Base-by-base conservation (phyloP, 805 yeast genomes). In the Blastobotrys mokoenaii region DNA sequence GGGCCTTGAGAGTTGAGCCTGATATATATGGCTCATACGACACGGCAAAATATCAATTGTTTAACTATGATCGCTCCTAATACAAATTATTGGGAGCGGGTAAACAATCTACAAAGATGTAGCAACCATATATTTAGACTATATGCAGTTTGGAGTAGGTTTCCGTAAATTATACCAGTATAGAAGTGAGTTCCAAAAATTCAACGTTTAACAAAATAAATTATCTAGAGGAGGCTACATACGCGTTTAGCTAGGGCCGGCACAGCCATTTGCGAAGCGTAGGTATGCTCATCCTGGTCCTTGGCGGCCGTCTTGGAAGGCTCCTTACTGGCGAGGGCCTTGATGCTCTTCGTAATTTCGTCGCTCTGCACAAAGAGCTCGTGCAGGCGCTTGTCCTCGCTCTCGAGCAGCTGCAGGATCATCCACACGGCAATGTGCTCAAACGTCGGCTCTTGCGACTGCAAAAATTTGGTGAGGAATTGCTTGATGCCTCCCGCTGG, bases 391-490 rank as follows among this genome's bases (percentile, higher is more conserved):
- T 44, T 65, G 59, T 88, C 84, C 56, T 83, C 85, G 49, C 95
- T 80, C 65, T 93, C 98, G 53, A 93, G 74, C 52, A 93, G 73
- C 67, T 93, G 98, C 55, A 90, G 72, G 54, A 89, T 82, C 38
- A 96, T 90, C 98, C 98, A 93, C 49, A 89, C 76, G 1, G 97
- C 96, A 66, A 93, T 93, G 63, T 93, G 98, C 67, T 93, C 97
- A 65, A 93, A 93, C 0, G 97, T 93, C 11, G 95, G 83, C 62
- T 89, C 93, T 35, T 82, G 82, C 58, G 87, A 77, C 50, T 79
- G 79, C 58, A 93, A 71, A 62, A 90, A 93, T 57, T 89, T 71
- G 31, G 79, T 71, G 52, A 93, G 72, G 61, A 93, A 93, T 22
- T 88, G 93, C 50, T 78, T 74, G 48, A 93, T 82, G 46, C 97